phyloP scores from a whole-genome alignment of 1,139 yeast genomes.

The Magnusiomyces clavatus region DNA sequence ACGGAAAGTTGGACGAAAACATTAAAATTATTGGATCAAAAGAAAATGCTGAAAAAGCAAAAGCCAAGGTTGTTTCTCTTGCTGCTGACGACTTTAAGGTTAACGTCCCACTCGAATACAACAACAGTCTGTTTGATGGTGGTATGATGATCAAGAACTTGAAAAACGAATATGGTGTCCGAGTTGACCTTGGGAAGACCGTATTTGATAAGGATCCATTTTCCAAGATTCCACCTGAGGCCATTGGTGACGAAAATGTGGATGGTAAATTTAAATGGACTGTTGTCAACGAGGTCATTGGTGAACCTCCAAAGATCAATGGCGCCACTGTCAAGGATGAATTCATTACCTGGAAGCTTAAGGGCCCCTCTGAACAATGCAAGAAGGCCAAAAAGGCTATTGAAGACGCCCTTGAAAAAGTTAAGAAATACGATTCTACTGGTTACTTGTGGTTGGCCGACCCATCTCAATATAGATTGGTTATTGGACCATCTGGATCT shows the following conservation, averaged over 20 bases:
- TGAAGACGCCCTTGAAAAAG: constrained; percentile 31
- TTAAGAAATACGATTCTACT: constrained; percentile 33
- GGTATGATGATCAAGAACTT: constrained; percentile 59
- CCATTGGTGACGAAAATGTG: constrained; percentile 35
- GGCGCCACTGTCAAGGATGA: constrained; percentile 36
- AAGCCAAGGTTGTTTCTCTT: constrained; percentile 25
- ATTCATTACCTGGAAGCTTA: constrained; percentile 33
- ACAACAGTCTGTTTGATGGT: constrained; percentile 57
- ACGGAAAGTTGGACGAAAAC: constrained; percentile 31
- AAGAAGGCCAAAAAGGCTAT: constrained; percentile 28
- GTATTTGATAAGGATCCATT: constrained; percentile 18
- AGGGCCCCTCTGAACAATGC: constrained; percentile 34
- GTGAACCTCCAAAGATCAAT: background rate
- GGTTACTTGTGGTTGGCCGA: constrained; percentile 47
- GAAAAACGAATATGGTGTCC: constrained; percentile 48
- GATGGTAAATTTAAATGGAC: constrained; percentile 25
- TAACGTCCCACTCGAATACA: constrained; percentile 51
- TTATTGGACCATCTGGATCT: constrained; percentile 74
- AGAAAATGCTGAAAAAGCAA: constrained; percentile 31
- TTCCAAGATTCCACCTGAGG: constrained; percentile 38
- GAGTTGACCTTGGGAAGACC: constrained; percentile 52
- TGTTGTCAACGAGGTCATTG: constrained; percentile 20
- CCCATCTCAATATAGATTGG: constrained; percentile 43
- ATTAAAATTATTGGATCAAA: constrained; percentile 33
- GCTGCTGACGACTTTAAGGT: constrained; percentile 37